Percentiles rank a stretch among this genome's conserved stretches.
These are phyloP conservation scores for Microdochium trichocladiopsis DNA, from an alignment of 2,329 filamentous ascomycete genomes.

Conservation along the genomic window DNA sequence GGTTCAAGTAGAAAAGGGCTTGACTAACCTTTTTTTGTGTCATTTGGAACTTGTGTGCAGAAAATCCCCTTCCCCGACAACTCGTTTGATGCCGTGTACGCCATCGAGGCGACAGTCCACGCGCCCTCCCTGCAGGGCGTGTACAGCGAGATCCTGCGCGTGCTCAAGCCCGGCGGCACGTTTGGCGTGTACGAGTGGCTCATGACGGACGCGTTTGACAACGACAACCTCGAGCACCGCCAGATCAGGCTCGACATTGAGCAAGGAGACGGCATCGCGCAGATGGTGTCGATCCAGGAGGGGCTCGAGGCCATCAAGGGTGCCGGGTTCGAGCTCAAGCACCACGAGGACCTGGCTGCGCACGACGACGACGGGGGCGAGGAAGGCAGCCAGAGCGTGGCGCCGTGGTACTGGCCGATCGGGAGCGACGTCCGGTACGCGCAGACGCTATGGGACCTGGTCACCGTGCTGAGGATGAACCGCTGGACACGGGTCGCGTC, in stretches of 20 bases:
- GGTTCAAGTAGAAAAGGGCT: background rate
- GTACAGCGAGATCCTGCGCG: conserved; percentile 66
- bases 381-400: conserved; percentile 16
- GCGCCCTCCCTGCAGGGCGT: conserved; percentile 66
- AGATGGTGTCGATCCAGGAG: conserved; percentile 67
- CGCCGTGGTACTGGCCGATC: conserved; percentile 69
- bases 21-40: background rate
- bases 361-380: conserved; percentile 30
- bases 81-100: conserved; percentile 69
- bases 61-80: conserved; percentile 70
- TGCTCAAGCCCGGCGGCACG: conserved; percentile 68
- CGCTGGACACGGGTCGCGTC: conserved; percentile 53
- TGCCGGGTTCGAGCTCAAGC: conserved; percentile 61
- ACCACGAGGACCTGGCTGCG: conserved; percentile 63
- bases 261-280: conserved; percentile 69
- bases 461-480: conserved; percentile 61
- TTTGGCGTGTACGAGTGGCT: conserved; percentile 78
- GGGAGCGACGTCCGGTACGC: conserved; percentile 61
- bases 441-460: conserved; percentile 51
- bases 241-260: conserved; percentile 69
- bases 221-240: conserved; percentile 58
- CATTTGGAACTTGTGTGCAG: conserved; percentile 20
- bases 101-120: conserved; percentile 72
- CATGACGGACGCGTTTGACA: conserved; percentile 72
- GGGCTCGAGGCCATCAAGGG: conserved; percentile 59